A percentile compares a stretch with the other conserved stretches of the same genome.
Evolutionary conservation across 2,329 filamentous ascomycete genomes (phyloP).

Genomic region (Arthrobotrys musiformis): DNA sequence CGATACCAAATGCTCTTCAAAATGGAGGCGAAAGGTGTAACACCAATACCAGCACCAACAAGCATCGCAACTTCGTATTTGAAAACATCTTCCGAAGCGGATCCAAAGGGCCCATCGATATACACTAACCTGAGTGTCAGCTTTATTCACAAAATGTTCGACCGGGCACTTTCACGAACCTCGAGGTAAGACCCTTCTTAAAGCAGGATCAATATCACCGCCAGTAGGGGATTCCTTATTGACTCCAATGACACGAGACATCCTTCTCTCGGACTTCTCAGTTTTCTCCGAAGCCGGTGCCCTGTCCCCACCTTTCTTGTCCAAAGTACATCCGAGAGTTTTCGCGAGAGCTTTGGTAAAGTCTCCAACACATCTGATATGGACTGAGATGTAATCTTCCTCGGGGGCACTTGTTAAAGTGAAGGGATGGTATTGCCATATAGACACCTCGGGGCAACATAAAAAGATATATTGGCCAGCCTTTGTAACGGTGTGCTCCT

Average conservation of each 20-base stretch:
- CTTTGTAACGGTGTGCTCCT: slow-evolving; percentile 82
- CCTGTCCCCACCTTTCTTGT: slow-evolving; percentile 66
- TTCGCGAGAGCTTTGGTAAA: slow-evolving; percentile 78
- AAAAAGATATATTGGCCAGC: slow-evolving; percentile 90
- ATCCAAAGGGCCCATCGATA: slow-evolving; percentile 85
- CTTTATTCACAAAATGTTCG: neutral
- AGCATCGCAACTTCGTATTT: slow-evolving; percentile 84
- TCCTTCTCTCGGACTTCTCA: slow-evolving; percentile 54
- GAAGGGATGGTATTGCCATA: slow-evolving; percentile 91
- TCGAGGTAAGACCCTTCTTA: slow-evolving; percentile 78
- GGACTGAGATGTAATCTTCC: slow-evolving; percentile 89
- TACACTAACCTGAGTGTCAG: slow-evolving; percentile 68
- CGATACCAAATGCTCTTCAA: slow-evolving; percentile 94
- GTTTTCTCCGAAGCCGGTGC: slow-evolving; percentile 64
- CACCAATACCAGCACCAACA: slow-evolving; percentile 84
- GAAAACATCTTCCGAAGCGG: slow-evolving; percentile 87
- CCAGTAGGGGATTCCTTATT: slow-evolving; percentile 67
- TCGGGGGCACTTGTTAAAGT: slow-evolving; percentile 87
- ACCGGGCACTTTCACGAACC: slow-evolving; percentile 47
- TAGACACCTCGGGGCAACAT: slow-evolving; percentile 83
- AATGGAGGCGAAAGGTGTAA: slow-evolving; percentile 87
- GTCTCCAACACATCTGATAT: slow-evolving; percentile 83
- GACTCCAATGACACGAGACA: slow-evolving; percentile 76
- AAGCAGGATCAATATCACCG: slow-evolving; percentile 73
- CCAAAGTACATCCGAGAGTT: slow-evolving; percentile 79